Evolutionary conservation across 1,284 basidiomycete genomes (phyloP).

Genomic region (Cryptococcus maquisensis): DNA sequence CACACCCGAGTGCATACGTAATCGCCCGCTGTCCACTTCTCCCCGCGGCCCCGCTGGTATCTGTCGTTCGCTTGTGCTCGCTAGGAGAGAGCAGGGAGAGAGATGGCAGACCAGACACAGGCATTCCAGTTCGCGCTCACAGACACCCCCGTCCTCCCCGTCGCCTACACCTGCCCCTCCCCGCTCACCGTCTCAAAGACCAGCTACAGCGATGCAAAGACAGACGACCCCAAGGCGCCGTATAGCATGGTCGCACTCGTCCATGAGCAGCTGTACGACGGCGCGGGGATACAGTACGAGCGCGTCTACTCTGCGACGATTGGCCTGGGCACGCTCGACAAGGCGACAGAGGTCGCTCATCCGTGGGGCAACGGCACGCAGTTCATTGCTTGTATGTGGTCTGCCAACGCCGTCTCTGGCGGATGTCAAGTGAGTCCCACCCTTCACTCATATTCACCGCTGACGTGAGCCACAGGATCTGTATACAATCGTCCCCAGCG

Average conservation of each 20-base stretch:
- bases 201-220: conserved; percentile 17
- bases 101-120: conserved; percentile 19
- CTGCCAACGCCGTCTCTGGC: conserved; percentile 19
- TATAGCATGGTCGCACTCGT: conserved; percentile 28
- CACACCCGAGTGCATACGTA: neutral
- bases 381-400: conserved; percentile 29
- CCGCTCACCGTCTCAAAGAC: conserved; percentile 17
- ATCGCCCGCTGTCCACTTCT: neutral
- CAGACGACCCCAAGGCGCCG: conserved; percentile 20
- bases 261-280: conserved; percentile 26
- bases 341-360: conserved; percentile 10
- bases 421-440: conserved; percentile 25
- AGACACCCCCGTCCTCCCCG: conserved; percentile 13
- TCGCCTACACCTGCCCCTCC: conserved; percentile 20
- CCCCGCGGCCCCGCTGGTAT: neutral
- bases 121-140: conserved; percentile 24
- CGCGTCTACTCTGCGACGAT: conserved; percentile 21
- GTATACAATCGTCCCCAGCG: conserved; percentile 19
- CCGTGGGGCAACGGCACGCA: conserved; percentile 28
- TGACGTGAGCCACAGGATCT: conserved; percentile 20
- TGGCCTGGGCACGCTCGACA: conserved; percentile 20
- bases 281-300: conserved; percentile 16
- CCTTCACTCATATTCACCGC: neutral
- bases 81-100: neutral
- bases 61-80: neutral